Evolutionary conservation across 805 yeast species (phyloP), one percentile per base, ranked within the genome.

Genomic region (Suhomyces kilbournensis): DNA sequence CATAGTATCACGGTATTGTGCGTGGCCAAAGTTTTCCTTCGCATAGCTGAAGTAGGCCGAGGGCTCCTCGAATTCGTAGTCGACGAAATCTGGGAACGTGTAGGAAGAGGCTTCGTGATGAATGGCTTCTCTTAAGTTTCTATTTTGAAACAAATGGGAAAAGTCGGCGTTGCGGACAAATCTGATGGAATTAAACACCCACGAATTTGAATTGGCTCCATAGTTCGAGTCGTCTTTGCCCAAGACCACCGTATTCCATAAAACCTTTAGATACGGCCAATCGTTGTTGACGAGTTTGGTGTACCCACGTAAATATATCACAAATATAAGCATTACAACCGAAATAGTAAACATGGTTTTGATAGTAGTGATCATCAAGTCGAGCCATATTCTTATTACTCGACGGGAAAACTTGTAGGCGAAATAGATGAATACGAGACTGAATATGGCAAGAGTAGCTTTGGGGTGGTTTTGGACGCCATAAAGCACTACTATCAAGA

Each of bases 251-350:
- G 42, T 38, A 38, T 38, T 38, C 47, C 46, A 40, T 10, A 50
- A 26, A 10, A 26, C 15, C 3, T 32, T 22, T 15, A 53, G 19
- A 19, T 35, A 39, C 12, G 62, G 64, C 19, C 57, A 45, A 38
- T 58, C 63, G 30, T 59, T 57, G 12, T 59, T 46, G 35, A 67
- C 49, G n/a, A 66, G 55, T 4, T 56, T 46, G 17, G 51, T 50
- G 52, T 55, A 55, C 1, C 71, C 70, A 38, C 71, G 53, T 12
- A 63, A 43, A 46, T 65, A 66, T 0, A 66, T 46, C 17, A 58
- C 39, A 19, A 59, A 51, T 4, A 55, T 55, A 7, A 60, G 14
- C 26, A 51, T 15, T 9, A 65, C 30, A 28, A 63, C 34, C 1
- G 56, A 35, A 38, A 65, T 22, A 3, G 57, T 46, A 4, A 63